Percentiles rank a stretch among this genome's conserved stretches.
phyloP scores from a whole-genome alignment of 805 yeast species.

The Saccharomycopsis malanga region DNA sequence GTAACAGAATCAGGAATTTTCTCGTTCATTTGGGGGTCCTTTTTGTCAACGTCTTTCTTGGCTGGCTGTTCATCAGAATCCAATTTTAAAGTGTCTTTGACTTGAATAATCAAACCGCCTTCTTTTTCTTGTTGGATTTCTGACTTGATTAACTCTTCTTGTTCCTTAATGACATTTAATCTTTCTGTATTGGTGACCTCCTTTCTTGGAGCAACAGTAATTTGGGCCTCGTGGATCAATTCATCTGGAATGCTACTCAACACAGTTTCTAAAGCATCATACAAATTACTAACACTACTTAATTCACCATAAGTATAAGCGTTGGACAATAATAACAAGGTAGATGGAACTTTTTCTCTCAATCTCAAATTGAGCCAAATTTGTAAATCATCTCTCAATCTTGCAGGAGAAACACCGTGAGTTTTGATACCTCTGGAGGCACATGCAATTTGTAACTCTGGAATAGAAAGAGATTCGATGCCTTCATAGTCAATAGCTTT shows the following conservation, averaged over 20 bases:
- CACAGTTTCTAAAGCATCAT: conserved; percentile 84
- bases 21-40: too few relatives aligned
- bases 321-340: conserved; percentile 74
- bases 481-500: conserved; percentile 91
- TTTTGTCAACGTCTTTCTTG: not conserved
- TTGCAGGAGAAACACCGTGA: conserved; percentile 68
- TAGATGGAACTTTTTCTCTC: conserved; percentile 86
- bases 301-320: conserved; percentile 82
- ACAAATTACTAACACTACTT: conserved; percentile 50
- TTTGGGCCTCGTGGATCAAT: conserved; percentile 89
- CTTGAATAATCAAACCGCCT: conserved; percentile 44
- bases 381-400: conserved; percentile 71
- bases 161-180: conserved; percentile 68
- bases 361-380: conserved; percentile 89
- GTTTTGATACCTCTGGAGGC: conserved; percentile 89
- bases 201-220: conserved; percentile 55
- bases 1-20: too few relatives aligned
- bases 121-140: conserved; percentile 74
- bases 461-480: conserved; percentile 67
- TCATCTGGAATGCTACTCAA: conserved; percentile 89
- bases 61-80: conserved; percentile 30
- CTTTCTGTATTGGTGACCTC: conserved; percentile 56
- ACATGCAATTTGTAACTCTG: conserved; percentile 84
- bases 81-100: conserved; percentile 42
- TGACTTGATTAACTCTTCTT: conserved; percentile 75